Evolutionary conservation across 768 basidiomycete genomes (phyloP).

Genomic region (Filobasidium floriforme): DNA sequence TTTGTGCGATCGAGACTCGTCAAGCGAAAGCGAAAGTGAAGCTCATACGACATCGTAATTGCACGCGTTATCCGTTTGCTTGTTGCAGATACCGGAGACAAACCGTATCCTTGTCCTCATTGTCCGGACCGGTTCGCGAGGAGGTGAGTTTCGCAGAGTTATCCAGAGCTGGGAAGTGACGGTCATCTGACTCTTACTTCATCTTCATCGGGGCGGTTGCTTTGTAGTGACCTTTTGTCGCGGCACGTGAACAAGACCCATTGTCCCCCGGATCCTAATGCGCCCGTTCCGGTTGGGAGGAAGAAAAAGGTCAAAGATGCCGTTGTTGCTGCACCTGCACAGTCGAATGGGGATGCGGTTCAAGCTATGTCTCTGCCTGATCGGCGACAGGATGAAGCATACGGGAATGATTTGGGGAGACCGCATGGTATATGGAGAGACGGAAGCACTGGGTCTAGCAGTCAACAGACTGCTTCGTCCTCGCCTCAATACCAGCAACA

Average conservation of each 20-base stretch:
- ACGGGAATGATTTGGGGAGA: too few species aligned
- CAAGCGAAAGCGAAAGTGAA: not conserved
- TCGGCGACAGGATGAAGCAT: too few species aligned
- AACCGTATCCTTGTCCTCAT: conserved; percentile 41
- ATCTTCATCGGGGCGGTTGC: conserved; percentile 11
- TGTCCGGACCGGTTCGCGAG: conserved; percentile 36
- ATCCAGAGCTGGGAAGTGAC: not conserved
- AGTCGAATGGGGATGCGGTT: not conserved
- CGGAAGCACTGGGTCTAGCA: too few species aligned
- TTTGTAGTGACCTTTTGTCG: conserved; percentile 36
- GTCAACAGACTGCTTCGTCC: too few species aligned
- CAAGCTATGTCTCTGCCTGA: too few species aligned
- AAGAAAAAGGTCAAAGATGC: not conserved
- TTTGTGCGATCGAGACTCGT: not conserved
- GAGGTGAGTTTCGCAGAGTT: not conserved
- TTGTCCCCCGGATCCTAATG: conserved; percentile 28
- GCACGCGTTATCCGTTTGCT: too few species aligned
- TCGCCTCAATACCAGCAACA: too few species aligned
- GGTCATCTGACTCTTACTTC: not conserved
- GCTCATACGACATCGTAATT: too few species aligned
- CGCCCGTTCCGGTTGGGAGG: not conserved
- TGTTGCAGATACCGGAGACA: conserved; percentile 33
- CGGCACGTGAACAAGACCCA: conserved; percentile 45
- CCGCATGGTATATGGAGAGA: too few species aligned
- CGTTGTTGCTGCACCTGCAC: not conserved